Evolutionary conservation across 352 stramenopile genomes (phyloP), one percentile per base, ranked within the genome.

Genomic region (Phytophthora macrochlamydospora): DNA sequence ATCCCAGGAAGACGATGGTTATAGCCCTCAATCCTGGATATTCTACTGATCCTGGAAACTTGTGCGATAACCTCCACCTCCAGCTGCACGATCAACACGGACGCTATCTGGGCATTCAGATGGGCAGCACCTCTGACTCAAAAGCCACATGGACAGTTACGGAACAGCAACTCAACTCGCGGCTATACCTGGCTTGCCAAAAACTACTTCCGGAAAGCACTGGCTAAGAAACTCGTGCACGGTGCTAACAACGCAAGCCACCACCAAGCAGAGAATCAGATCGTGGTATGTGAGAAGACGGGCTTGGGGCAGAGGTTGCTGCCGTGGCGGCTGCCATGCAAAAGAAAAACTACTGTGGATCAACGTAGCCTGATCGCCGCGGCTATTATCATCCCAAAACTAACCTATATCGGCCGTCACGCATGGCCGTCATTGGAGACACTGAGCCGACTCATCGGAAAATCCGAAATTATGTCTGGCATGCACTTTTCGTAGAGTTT

Each of bases 161-260:
- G 5, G 35, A 40, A 40, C 5, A 40, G 5, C 35, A 40, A 9
- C 35, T 40, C 5, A 5, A 9, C 35, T 5, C 9, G 5, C 35
- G 35, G 5, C 35, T 40, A 9, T 9, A 40, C 9, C 5, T 40
- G 35, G 35, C 35, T 40, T 11, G 35, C 9, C 35, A 40, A 9
- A 40, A 40, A n/a, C n/a, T n/a, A 32, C 24, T 64, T 75, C 30
- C 72, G 70, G 70, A 69, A 57, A 31, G 57, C 46, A 12, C 1
- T 77, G n/a, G 43, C 46, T 4, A 62, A 45, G 13, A 48, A 31
- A 1, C 43, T 65, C n/a, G 31, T 62, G 18, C 18, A 24, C 18
- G 18, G 18, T 24, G 18, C 18, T 0, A 24, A 24, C 18, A 24
- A 24, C 3, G 12, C 35, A 12, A 33, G 38, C 3, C 18, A 24